Base-by-base conservation (phyloP, 2,329 filamentous ascomycete genomes). In the Aspergillus quadricinctus region DNA sequence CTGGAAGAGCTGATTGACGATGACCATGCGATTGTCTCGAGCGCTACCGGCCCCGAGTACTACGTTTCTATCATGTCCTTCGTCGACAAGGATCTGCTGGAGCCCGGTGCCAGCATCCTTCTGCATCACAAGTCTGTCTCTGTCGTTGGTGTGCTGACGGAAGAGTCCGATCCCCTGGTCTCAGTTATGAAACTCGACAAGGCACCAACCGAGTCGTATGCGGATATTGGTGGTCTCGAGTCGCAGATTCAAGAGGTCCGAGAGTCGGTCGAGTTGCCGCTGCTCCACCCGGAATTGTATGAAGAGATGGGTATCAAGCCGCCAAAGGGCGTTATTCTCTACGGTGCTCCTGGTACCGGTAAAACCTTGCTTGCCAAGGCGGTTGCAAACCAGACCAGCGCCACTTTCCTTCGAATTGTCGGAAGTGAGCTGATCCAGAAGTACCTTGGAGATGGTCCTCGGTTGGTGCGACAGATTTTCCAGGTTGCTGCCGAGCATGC, bases 251-350 rank as follows among this genome's bases (percentile, higher is more conserved):
- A 99, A 72, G 94, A 99, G 78, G 94, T 99, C 48, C 84, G 94
- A 65, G 94, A 99, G 79, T 96, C 94, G 1, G 94, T 99, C 56
- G 94, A 99, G 78, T 77, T 99, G 68, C 94, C 94, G 4, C 81
- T 99, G 61, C 81, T 99, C 57, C 94, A 99, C 73, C 94, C 94
- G 0, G 94, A 99, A 77, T 80, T 99, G 52, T 99, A 99, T 77
- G 94, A 99, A 76, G 94, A 99, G 80, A 99, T 99, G 94, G 94
- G 94, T 70, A 97, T 99, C 83, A 99, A 99, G 78, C 94, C 94
- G 4, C 94, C 94, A 59, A 99, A 99, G 83, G 94, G 94, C 83
- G 94, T 99, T 67, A 99, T 99, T 69, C 87, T 99, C 27, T 99
- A 99, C 74, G 94, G 94, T 78, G 92, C 91, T 4, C 94, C 94